A percentile compares a stretch with the other conserved stretches of the same genome.
Conservation (phyloP, 75 land plant species). For the Pinus tabuliformis region DNA sequence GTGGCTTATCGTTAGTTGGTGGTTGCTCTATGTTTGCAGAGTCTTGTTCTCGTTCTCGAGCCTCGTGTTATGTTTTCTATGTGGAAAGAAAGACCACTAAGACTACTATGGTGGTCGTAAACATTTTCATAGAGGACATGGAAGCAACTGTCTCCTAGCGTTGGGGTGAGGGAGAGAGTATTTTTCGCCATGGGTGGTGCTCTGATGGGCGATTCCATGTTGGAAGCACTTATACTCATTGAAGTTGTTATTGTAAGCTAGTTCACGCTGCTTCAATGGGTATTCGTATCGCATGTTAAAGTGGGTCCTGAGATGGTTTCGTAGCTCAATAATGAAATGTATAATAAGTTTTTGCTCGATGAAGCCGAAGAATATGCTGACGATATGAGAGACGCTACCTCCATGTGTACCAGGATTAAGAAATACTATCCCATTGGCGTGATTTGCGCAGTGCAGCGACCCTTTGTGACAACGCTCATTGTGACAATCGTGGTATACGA, state of each 20-base stretch:
- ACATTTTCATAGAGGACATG: too few species aligned
- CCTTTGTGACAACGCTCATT: slow-evolving; percentile 2
- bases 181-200: slow-evolving; percentile 16
- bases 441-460: too few species aligned
- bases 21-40: too few species aligned
- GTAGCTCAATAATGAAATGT: slow-evolving; percentile 21
- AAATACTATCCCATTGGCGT: neutral
- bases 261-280: slow-evolving; percentile 46
- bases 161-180: too few species aligned
- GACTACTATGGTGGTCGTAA: too few species aligned
- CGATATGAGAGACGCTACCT: slow-evolving; percentile 21
- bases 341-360: slow-evolving; percentile 30
- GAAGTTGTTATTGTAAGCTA: slow-evolving; percentile 41
- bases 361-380: slow-evolving; percentile 53
- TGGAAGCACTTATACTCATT: slow-evolving; percentile 43
- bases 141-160: too few species aligned
- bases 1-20: too few species aligned
- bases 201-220: slow-evolving; percentile 25
- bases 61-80: too few species aligned
- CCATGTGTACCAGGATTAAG: slow-evolving; percentile 67
- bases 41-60: too few species aligned
- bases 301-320: slow-evolving; percentile 13
- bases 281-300: slow-evolving; percentile 51
- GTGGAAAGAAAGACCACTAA: too few species aligned
- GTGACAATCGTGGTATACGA: too few species aligned